These are phyloP conservation scores for Talaromyces funiculosus DNA, from an alignment of 2,329 filamentous ascomycete genomes.

Conservation along the genomic window DNA sequence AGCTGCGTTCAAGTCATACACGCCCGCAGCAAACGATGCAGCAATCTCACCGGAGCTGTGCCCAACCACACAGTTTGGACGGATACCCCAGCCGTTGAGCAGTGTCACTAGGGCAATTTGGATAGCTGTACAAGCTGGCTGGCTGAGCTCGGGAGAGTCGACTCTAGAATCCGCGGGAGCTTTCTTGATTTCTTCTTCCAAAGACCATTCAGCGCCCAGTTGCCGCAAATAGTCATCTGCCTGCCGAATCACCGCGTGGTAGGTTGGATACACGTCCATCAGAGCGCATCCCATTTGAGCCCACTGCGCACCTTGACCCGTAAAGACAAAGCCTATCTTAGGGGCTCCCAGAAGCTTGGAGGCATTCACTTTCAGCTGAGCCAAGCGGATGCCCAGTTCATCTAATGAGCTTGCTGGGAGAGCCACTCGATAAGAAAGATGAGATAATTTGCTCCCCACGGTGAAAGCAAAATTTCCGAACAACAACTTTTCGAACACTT, in stretches of 20 bases:
- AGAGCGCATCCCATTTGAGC: constrained; percentile 8
- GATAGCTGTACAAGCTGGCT: constrained; percentile 21
- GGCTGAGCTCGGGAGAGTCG: constrained; percentile 19
- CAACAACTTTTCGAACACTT: constrained; percentile 21
- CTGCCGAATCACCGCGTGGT: neutral
- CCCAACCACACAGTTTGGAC: constrained; percentile 13
- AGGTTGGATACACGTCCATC: constrained; percentile 6
- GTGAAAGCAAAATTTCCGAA: constrained; percentile 20
- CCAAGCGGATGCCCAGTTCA: constrained; percentile 18
- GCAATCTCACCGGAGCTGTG: constrained; percentile 20
- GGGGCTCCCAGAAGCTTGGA: constrained; percentile 18
- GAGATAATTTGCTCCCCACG: constrained; percentile 22
- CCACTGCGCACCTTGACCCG: constrained; percentile 21
- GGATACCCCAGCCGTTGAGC: constrained; percentile 14
- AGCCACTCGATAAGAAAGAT: constrained; percentile 23
- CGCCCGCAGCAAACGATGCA: constrained; percentile 19
- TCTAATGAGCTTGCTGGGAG: constrained; percentile 12
- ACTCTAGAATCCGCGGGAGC: constrained; percentile 16
- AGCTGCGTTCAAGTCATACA: constrained; percentile 19
- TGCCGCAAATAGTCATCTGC: constrained; percentile 21
- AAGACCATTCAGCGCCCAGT: constrained; percentile 22
- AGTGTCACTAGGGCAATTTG: constrained; percentile 18
- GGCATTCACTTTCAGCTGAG: constrained; percentile 20
- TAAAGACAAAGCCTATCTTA: constrained; percentile 13
- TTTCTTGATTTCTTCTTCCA: constrained; percentile 4